Evolutionary conservation across 441 rosid genomes (phyloP).

Genomic region (Geranium incanum): DNA sequence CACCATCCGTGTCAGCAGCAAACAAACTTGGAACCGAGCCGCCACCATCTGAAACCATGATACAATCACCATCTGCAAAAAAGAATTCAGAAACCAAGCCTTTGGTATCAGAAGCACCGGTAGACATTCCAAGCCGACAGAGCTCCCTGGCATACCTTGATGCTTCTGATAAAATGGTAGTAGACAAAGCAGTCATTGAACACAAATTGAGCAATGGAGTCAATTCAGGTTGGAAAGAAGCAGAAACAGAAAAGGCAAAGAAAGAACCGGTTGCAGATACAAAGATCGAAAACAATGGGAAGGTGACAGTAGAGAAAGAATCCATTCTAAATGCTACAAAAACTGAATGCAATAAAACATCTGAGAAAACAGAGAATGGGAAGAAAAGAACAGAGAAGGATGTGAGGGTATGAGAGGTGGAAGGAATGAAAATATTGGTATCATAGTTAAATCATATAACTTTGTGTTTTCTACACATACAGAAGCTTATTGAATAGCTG

Average conservation of each 20-base stretch:
- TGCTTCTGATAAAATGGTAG: background rate
- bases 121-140: background rate
- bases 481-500: too few species aligned
- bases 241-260: conserved; percentile 17
- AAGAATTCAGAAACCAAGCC: background rate
- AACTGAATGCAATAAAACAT: background rate
- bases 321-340: background rate
- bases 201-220: background rate
- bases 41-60: background rate
- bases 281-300: background rate
- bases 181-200: conserved; percentile 13
- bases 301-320: conserved; percentile 9
- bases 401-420: background rate
- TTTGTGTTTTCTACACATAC: too few species aligned
- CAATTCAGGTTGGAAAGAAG: background rate
- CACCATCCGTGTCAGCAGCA: background rate
- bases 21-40: background rate
- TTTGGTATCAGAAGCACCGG: background rate
- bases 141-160: background rate
- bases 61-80: background rate
- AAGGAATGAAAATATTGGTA: too few species aligned
- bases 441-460: too few species aligned
- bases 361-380: background rate
- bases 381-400: background rate
- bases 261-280: background rate